A percentile compares a stretch with the other conserved stretches of the same genome.
These are phyloP conservation scores for Zalerion maritima DNA, from an alignment of 495 filamentous ascomycete genomes.

Conservation along the genomic window DNA sequence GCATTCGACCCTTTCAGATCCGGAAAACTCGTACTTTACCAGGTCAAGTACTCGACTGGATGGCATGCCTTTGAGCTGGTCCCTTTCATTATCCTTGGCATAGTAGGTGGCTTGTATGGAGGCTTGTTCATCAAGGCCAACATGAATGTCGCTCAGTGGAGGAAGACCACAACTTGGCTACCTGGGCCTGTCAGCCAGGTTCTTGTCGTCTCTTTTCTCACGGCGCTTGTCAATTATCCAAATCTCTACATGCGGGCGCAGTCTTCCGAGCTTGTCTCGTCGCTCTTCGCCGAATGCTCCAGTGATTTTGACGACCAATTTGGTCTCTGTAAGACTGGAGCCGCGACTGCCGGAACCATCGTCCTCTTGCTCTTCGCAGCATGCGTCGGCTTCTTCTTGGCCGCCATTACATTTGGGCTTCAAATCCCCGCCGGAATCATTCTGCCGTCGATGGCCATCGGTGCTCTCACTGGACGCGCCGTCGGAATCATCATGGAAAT, in stretches of 20 bases:
- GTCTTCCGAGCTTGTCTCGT: slow-evolving; percentile 80
- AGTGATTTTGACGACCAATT: slow-evolving; percentile 66
- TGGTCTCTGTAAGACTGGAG: slow-evolving; percentile 71
- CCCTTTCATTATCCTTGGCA: slow-evolving; percentile 75
- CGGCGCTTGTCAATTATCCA: slow-evolving; percentile 83
- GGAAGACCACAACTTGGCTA: slow-evolving; percentile 45
- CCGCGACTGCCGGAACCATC: slow-evolving; percentile 55
- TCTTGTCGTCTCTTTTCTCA: slow-evolving; percentile 53
- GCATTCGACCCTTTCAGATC: slow-evolving; percentile 90
- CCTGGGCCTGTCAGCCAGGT: slow-evolving; percentile 66
- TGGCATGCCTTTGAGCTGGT: slow-evolving; percentile 95
- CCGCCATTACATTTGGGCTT: slow-evolving; percentile 86
- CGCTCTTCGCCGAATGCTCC: slow-evolving; percentile 81
- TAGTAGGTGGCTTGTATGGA: slow-evolving; percentile 83
- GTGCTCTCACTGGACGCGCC: slow-evolving; percentile 82
- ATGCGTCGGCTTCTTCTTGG: slow-evolving; percentile 68
- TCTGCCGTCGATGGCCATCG: slow-evolving; percentile 93
- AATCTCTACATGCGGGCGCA: slow-evolving; percentile 91
- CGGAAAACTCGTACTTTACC: slow-evolving; percentile 90
- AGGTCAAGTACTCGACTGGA: slow-evolving; percentile 80
- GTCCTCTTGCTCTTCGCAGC: slow-evolving; percentile 67
- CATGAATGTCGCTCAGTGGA: slow-evolving; percentile 73
- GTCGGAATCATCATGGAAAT: slow-evolving; percentile 79
- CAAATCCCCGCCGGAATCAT: slow-evolving; percentile 95
- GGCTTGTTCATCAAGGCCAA: slow-evolving; percentile 91